Percentiles rank a stretch among this genome's conserved stretches.
phyloP scores from a whole-genome alignment of 2,329 filamentous ascomycete genomes.

The Diplodia sapinea region DNA sequence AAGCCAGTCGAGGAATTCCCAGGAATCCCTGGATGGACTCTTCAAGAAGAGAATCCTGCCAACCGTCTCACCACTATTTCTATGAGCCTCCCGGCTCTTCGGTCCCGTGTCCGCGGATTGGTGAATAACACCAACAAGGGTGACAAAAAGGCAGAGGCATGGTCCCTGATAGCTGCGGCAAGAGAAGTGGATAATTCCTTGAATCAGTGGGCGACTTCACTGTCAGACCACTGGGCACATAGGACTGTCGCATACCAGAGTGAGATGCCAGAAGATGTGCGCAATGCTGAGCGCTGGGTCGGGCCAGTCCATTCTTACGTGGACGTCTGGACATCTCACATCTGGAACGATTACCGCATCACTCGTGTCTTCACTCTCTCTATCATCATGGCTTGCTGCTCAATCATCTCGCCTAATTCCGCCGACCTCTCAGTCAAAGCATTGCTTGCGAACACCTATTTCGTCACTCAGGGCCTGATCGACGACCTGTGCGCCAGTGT shows the following conservation, averaged over 20 bases:
- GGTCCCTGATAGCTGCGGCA: slow-evolving; percentile 44
- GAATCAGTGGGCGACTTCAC: slow-evolving; percentile 45
- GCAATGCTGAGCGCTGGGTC: slow-evolving; percentile 43
- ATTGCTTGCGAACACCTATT: slow-evolving; percentile 36
- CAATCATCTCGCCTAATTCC: slow-evolving; percentile 44
- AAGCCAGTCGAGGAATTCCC: slow-evolving; percentile 49
- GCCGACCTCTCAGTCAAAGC: slow-evolving; percentile 45
- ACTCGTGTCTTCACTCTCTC: slow-evolving; percentile 49
- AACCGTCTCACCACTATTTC: slow-evolving; percentile 49
- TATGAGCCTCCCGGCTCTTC: slow-evolving; percentile 47
- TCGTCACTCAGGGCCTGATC: slow-evolving; percentile 46
- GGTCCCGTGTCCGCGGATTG: slow-evolving; percentile 43
- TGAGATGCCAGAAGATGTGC: slow-evolving; percentile 40
- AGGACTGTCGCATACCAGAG: slow-evolving; percentile 42
- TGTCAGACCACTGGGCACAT: slow-evolving; percentile 46
- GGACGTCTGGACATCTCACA: slow-evolving; percentile 47
- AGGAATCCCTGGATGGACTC: slow-evolving; percentile 44
- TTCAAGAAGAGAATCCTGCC: slow-evolving; percentile 47
- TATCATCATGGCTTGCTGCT: slow-evolving; percentile 47
- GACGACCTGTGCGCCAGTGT: slow-evolving; percentile 49
- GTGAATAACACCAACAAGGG: slow-evolving; percentile 36
- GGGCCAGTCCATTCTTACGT: slow-evolving; percentile 50
- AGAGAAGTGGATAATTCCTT: slow-evolving; percentile 46
- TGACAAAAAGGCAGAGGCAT: slow-evolving; percentile 39
- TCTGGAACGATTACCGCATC: slow-evolving; percentile 51